Conservation (phyloP, 768 basidiomycete genomes). For the Trametes cinnabarina region DNA sequence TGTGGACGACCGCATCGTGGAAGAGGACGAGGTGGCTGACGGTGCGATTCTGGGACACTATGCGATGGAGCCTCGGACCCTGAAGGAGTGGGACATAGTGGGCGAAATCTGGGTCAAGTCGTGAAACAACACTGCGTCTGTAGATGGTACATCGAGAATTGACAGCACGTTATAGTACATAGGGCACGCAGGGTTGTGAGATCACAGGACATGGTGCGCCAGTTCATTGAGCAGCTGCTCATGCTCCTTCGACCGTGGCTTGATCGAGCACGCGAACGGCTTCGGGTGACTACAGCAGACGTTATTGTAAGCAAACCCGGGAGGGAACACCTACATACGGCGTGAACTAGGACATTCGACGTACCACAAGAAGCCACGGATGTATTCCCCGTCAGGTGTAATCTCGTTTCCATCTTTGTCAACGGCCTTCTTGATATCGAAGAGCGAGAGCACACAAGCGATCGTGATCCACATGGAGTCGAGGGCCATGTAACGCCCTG, state of each 20-base stretch:
- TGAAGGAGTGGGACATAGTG: constrained; percentile 73
- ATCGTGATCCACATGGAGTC: constrained; percentile 27
- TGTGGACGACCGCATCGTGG: constrained; percentile 51
- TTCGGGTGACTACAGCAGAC: constrained; percentile 19
- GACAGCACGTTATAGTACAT: too few species aligned
- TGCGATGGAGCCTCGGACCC: constrained; percentile 40
- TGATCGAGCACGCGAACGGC: constrained; percentile 27
- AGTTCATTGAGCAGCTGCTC: constrained; percentile 9
- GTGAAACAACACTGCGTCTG: constrained; percentile 6
- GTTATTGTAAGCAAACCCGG: neutral
- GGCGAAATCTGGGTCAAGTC: constrained; percentile 66
- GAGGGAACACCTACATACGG: neutral
- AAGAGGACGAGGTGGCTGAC: constrained; percentile 30
- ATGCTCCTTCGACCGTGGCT: constrained; percentile 23
- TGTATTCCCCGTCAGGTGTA: constrained; percentile 36
- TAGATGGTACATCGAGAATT: neutral
- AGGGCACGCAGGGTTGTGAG: too few species aligned
- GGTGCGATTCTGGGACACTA: constrained; percentile 23
- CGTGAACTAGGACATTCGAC: neutral
- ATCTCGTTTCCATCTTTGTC: constrained; percentile 25
- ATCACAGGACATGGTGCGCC: neutral
- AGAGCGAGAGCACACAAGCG: constrained; percentile 23
- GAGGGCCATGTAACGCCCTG: constrained; percentile 25
- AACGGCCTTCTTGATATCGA: constrained; percentile 21
- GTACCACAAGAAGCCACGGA: constrained; percentile 33